phyloP scores from a whole-genome alignment of 352 stramenopile genomes.

The Globisporangium cylindrosporum region DNA sequence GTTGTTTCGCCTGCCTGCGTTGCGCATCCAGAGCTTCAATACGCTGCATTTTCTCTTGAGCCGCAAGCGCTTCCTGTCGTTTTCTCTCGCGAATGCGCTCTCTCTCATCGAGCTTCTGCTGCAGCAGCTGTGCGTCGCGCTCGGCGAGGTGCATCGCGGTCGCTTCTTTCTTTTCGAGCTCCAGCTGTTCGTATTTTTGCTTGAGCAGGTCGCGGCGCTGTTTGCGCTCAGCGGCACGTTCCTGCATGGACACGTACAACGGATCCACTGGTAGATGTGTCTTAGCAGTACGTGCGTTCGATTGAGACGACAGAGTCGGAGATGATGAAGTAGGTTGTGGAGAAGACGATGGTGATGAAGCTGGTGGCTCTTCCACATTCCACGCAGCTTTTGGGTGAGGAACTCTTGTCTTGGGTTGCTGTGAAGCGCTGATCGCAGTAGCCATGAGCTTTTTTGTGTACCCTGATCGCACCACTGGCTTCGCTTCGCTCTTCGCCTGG shows the following conservation, averaged over 20 bases:
- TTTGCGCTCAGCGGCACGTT: conserved; percentile 52
- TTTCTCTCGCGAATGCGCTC: conserved; percentile 38
- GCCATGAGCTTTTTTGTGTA: neutral
- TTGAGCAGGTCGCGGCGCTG: conserved; percentile 48
- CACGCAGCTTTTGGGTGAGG: neutral
- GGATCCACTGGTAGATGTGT: conserved; percentile 22
- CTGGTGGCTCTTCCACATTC: neutral
- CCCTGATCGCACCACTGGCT: neutral
- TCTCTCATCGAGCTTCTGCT: conserved; percentile 40
- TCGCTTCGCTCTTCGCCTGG: neutral
- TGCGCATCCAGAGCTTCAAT: conserved; percentile 32
- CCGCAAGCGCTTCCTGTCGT: conserved; percentile 25
- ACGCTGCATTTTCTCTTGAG: conserved; percentile 32
- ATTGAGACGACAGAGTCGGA: neutral
- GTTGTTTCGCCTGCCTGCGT: conserved; percentile 21
- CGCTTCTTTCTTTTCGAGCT: conserved; percentile 44
- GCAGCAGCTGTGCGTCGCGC: conserved; percentile 32
- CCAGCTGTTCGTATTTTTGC: conserved; percentile 45
- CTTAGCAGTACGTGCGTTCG: neutral
- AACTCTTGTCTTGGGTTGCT: neutral
- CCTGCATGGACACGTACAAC: conserved; percentile 54
- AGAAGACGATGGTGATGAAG: no score
- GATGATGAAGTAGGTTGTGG: neutral
- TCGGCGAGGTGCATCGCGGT: conserved; percentile 39
- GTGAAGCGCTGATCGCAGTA: no score